These are phyloP conservation scores for Syncephalastrum sp. DNA, from an alignment of 371 early-diverging fungal species.

Conservation along the genomic window DNA sequence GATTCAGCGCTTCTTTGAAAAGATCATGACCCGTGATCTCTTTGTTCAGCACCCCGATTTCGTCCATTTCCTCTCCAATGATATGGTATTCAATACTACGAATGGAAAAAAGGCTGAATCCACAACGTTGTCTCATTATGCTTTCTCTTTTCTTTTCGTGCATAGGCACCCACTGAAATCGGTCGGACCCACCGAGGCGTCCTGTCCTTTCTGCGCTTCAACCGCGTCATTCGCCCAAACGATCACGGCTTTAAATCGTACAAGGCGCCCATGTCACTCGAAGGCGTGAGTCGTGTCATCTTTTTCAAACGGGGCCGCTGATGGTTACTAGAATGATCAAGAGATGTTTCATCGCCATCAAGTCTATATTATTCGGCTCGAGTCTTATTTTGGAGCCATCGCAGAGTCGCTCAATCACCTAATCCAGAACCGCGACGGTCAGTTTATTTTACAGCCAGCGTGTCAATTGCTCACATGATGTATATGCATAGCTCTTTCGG, in stretches of 20 bases:
- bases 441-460: not conserved
- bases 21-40: constrained; percentile 39
- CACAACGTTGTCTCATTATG: not conserved
- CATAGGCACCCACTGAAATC: constrained; percentile 41
- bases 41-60: constrained; percentile 44
- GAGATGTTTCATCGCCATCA: constrained; percentile 62
- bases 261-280: constrained; percentile 51
- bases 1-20: constrained; percentile 50
- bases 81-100: constrained; percentile 45
- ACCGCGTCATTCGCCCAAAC: constrained; percentile 49
- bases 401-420: constrained; percentile 45
- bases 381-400: constrained; percentile 51
- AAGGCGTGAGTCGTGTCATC: constrained; percentile 39
- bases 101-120: not conserved
- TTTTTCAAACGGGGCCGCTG: not conserved
- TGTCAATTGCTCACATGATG: not conserved
- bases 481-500: constrained; percentile 37
- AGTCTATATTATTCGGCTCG: constrained; percentile 53
- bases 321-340: constrained; percentile 46
- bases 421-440: constrained; percentile 52
- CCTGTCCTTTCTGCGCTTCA: constrained; percentile 51
- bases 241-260: constrained; percentile 56
- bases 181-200: constrained; percentile 36
- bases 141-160: not conserved
- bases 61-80: constrained; percentile 56